Conservation (phyloP, 192 early-diverging fungal species). For the Backusella luteola region DNA sequence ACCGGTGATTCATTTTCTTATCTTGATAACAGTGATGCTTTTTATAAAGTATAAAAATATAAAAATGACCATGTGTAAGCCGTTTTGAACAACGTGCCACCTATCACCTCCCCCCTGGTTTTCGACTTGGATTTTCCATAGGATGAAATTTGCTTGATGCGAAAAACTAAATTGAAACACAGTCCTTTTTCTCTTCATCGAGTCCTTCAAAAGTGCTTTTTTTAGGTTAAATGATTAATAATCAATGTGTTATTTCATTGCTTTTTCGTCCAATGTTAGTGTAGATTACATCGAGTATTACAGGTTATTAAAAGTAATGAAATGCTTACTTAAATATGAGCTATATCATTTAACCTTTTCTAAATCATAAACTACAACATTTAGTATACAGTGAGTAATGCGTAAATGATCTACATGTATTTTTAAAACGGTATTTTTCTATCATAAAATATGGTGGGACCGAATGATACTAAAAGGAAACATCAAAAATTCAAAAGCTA, state of each 20-base stretch:
- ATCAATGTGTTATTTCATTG: not conserved
- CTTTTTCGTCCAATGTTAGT: not conserved
- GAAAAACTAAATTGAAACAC: not conserved
- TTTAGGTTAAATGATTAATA: not conserved
- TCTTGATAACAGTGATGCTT: not conserved
- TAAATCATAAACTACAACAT: too few relatives aligned
- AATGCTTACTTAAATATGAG: not conserved
- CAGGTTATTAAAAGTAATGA: not conserved
- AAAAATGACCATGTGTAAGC: not conserved
- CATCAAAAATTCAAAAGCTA: too few relatives aligned
- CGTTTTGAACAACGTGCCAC: not conserved
- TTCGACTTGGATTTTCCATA: not conserved
- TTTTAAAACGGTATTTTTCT: too few relatives aligned
- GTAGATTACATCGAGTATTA: not conserved
- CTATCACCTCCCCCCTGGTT: not conserved
- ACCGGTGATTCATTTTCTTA: not conserved
- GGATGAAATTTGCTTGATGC: not conserved
- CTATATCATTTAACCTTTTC: not conserved
- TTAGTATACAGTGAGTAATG: too few relatives aligned
- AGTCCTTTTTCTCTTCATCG: not conserved
- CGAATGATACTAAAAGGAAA: too few relatives aligned
- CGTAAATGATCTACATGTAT: too few relatives aligned
- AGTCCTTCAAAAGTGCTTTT: not conserved
- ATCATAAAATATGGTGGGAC: too few relatives aligned
- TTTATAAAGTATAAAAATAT: not conserved